phyloP scores from a whole-genome alignment of 2,329 filamentous ascomycete species.

The Calonectria naviculata region DNA sequence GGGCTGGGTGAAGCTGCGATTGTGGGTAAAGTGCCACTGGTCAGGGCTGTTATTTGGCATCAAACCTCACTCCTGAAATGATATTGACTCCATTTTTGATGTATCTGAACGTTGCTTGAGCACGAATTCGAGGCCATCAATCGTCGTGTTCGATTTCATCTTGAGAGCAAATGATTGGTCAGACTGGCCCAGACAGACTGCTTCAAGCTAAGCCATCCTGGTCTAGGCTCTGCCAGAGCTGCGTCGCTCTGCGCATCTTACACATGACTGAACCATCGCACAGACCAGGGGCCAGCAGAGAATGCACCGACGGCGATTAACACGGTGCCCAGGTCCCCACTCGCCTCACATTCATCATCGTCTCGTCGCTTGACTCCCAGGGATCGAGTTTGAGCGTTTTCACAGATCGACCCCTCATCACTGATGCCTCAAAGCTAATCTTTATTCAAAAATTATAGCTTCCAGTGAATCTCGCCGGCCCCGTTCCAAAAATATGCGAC shows the following conservation, averaged over 20 bases:
- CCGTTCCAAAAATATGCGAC: neutral
- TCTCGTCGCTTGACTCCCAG: neutral
- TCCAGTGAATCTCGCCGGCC: neutral
- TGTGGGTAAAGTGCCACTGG: neutral
- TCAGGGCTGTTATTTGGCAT: neutral
- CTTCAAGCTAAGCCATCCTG: neutral
- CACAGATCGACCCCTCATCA: neutral
- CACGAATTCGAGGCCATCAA: neutral
- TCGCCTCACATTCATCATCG: neutral
- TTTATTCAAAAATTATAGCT: no score
- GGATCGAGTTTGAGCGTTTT: neutral
- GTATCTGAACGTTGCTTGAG: neutral
- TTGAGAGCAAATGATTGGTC: neutral
- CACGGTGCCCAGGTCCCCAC: neutral
- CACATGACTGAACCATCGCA: neutral
- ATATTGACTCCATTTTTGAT: neutral
- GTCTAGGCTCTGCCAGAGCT: neutral
- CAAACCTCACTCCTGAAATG: neutral
- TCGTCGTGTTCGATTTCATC: no score
- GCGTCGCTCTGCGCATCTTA: neutral
- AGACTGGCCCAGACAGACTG: neutral
- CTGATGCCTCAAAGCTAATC: neutral
- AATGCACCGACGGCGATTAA: neutral
- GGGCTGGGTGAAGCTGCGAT: neutral
- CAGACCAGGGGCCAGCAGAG: neutral